phyloP scores from a whole-genome alignment of 768 basidiomycete species.

The Calocybe indica region DNA sequence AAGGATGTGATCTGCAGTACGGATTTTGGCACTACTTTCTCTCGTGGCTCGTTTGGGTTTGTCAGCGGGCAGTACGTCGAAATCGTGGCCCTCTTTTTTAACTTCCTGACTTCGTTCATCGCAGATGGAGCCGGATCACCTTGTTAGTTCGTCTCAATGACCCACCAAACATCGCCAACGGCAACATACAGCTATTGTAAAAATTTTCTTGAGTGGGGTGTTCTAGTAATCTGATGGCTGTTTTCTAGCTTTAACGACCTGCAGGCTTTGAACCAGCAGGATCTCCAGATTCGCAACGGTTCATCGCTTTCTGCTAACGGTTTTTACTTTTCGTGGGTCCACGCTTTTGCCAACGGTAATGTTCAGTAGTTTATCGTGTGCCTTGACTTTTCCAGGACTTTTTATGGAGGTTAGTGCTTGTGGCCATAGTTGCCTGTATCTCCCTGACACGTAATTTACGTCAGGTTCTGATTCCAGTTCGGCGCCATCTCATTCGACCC shows the following conservation, averaged over 20 bases:
- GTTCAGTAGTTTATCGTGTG: not conserved
- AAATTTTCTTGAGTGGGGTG: slow-evolving; percentile 13
- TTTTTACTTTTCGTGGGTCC: slow-evolving; percentile 68
- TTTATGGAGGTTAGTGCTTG: slow-evolving; percentile 53
- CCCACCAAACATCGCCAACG: slow-evolving; percentile 64
- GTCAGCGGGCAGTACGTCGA: slow-evolving; percentile 44
- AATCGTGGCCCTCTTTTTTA: not conserved
- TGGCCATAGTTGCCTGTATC: too few species aligned
- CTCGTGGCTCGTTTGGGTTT: slow-evolving; percentile 63
- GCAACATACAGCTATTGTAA: slow-evolving; percentile 63
- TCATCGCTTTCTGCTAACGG: slow-evolving; percentile 54
- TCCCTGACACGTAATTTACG: too few species aligned
- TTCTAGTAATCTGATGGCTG: too few species aligned
- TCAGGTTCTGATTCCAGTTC: slow-evolving; percentile 54
- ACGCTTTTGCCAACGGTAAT: not conserved
- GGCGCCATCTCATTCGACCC: slow-evolving; percentile 62
- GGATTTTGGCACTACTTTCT: slow-evolving; percentile 74
- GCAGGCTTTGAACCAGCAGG: slow-evolving; percentile 49
- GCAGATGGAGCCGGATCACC: slow-evolving; percentile 67
- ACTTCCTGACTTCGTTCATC: not conserved
- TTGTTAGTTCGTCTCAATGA: slow-evolving; percentile 75
- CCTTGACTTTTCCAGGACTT: slow-evolving; percentile 42
- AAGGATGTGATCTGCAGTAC: slow-evolving; percentile 56
- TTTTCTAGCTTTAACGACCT: slow-evolving; percentile 59
- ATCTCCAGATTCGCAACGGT: slow-evolving; percentile 59